Evolutionary conservation across 1,284 basidiomycete genomes (phyloP), one percentile per base, ranked within the genome.

Genomic region (Naganishia cerealis): DNA sequence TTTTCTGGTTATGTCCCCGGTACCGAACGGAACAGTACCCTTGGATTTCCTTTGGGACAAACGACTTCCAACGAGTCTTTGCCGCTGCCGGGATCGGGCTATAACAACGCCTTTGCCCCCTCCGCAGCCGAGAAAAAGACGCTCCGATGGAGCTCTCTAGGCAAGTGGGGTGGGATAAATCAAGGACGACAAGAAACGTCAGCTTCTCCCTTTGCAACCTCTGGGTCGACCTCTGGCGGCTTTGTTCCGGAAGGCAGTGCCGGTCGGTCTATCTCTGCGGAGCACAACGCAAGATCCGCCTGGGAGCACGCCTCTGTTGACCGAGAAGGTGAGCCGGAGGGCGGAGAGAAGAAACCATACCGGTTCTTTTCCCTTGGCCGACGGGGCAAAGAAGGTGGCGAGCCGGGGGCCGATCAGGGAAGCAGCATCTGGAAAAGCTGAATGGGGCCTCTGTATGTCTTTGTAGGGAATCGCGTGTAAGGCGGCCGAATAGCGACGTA

Each of bases 121-220:
- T 77, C 75, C 24, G 76, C 75, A 2, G 74, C 72, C 15, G 79
- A 80, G 71, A 79, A 80, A 72, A 75, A 76, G 61, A 76, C 76
- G 29, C 72, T 80, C 39, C 77, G 78, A 62, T 80, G 77, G 78
- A 75, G 75, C 21, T 75, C 78, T 18, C 69, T 79, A n/a, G 62
- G 71, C 53, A 68, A 70, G 50, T 68, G 69, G 52, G 69, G 61
- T 8, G 40, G 40, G 18, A 9, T 63, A 24, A 61, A 52, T 16
- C 61, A 63, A 43, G 36, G 61, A 40, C 61, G 57, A 10, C 42
- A 42, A n/a, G 50, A 54, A 42, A n/a, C 50, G 8, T 50, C 46
- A 9, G 7, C 46, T 50, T 50, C 46, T n/a, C 50, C 61, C 38
- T 63, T 63, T 54, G 50, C 61, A 2, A 39, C 33, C 21, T 50